Conservation (phyloP, 176 grass and related monocot genomes). For the Paspalum vaginatum region DNA sequence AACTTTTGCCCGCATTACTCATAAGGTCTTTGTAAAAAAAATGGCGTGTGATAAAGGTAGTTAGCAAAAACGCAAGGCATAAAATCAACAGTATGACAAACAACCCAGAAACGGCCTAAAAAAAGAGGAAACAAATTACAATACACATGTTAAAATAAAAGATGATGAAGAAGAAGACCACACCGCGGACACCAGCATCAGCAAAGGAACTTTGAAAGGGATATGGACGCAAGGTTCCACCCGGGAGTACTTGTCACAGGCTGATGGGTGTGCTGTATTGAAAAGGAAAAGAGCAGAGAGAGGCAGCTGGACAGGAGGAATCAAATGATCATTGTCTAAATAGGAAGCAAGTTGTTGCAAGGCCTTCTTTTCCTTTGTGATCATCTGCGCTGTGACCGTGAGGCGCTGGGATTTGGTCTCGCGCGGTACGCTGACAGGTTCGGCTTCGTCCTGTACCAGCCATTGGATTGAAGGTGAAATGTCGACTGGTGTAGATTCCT, state of each 20-base stretch:
- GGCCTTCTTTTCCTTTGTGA: neutral
- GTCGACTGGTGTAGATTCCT: constrained; percentile 13
- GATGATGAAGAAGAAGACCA: neutral
- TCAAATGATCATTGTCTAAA: constrained; percentile 41
- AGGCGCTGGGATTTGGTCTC: constrained; percentile 25
- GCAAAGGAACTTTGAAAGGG: constrained; percentile 30
- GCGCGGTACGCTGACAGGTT: constrained; percentile 36
- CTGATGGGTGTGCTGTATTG: neutral
- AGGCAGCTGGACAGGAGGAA: neutral
- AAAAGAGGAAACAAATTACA: neutral
- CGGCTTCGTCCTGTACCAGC: constrained; percentile 35
- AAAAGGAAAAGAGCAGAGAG: neutral
- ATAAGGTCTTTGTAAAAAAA: no score
- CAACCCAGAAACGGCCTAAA: neutral
- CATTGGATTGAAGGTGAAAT: neutral
- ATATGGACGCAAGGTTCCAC: constrained; percentile 38
- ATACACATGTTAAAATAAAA: neutral
- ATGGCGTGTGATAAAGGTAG: neutral
- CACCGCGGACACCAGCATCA: neutral
- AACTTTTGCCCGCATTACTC: no score
- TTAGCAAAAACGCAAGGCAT: neutral
- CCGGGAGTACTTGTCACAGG: neutral
- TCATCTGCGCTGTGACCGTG: neutral
- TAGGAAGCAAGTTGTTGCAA: constrained; percentile 35
- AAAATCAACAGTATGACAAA: neutral